Percentiles rank a stretch among this genome's conserved stretches.
Evolutionary conservation across 1,284 basidiomycete species (phyloP).

Genomic region (Puccinia brachypodii): DNA sequence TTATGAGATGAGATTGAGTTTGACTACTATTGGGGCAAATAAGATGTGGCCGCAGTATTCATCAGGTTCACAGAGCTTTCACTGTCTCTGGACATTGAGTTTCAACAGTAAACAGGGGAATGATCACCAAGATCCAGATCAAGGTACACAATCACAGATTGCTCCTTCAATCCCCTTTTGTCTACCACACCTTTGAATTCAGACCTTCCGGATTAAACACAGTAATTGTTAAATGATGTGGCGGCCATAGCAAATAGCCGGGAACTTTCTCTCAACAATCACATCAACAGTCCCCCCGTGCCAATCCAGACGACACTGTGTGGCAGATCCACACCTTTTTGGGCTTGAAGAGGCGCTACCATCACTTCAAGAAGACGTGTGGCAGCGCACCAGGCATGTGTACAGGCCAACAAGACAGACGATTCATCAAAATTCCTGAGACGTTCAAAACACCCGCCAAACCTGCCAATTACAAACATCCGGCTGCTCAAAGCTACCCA

Average conservation of each 20-base stretch:
- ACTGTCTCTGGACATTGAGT: no score
- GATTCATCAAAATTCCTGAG: neutral
- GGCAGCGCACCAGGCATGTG: neutral
- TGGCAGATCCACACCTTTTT: neutral
- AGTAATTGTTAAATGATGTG: neutral
- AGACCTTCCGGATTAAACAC: no score
- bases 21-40: no score
- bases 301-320: neutral
- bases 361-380: neutral
- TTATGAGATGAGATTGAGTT: no score
- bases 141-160: no score
- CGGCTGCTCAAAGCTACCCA: neutral
- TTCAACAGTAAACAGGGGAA: no score
- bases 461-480: neutral
- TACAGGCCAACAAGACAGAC: neutral
- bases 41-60: no score
- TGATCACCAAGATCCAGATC: no score
- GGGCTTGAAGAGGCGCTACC: neutral
- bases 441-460: neutral
- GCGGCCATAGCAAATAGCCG: neutral
- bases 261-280: neutral
- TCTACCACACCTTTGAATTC: no score
- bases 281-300: neutral
- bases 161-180: no score
- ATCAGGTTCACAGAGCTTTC: no score